Conservation (phyloP, 192 early-diverging fungal species). For the Gigaspora rosea region DNA sequence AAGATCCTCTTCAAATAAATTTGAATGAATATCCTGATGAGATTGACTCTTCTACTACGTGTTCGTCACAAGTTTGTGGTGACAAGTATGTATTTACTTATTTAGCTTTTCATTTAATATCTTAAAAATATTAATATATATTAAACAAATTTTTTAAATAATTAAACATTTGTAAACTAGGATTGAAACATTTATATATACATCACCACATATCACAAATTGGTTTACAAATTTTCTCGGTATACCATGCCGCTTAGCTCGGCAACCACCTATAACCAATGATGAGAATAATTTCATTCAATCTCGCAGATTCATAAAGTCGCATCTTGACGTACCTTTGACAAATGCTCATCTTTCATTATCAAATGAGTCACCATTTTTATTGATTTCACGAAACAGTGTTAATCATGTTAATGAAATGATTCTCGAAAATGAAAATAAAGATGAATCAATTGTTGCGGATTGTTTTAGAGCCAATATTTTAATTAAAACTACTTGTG, state of each 20-base stretch:
- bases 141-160: not conserved
- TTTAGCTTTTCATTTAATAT: not conserved
- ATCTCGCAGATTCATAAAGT: conserved; percentile 39
- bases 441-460: conserved; percentile 26
- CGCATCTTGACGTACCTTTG: conserved; percentile 40
- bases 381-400: conserved; percentile 64
- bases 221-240: conserved; percentile 52
- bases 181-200: conserved; percentile 33
- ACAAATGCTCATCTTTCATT: conserved; percentile 49
- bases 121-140: not conserved
- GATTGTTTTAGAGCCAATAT: conserved; percentile 74
- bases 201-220: conserved; percentile 39
- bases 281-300: not conserved
- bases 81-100: conserved; percentile 26
- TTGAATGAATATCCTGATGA: conserved; percentile 35
- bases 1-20: not conserved
- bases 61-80: conserved; percentile 46
- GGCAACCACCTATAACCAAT: conserved; percentile 34
- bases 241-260: conserved; percentile 44
- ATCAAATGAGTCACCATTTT: conserved; percentile 73
- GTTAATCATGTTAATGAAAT: conserved; percentile 54
- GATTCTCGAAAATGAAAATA: conserved; percentile 39
- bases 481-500: conserved; percentile 46
- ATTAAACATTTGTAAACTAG: conserved; percentile 9
- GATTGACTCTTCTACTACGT: conserved; percentile 20